phyloP scores from a whole-genome alignment of 2,329 filamentous ascomycete species.

The Alternaria longipes region DNA sequence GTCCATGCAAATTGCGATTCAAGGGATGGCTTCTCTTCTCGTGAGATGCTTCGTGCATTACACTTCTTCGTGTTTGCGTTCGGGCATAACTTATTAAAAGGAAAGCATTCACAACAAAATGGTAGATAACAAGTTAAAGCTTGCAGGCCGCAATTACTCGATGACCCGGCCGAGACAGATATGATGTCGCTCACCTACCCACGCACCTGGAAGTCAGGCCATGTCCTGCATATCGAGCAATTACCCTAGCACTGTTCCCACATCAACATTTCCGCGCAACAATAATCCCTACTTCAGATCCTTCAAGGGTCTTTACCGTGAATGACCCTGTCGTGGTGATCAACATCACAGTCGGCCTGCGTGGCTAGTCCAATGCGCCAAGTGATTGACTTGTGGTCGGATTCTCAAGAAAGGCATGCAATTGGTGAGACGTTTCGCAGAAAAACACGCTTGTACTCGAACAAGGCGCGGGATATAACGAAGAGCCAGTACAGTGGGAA shows the following conservation, averaged over 20 bases:
- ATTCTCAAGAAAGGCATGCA: neutral
- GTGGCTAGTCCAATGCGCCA: neutral
- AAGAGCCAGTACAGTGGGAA: constrained; percentile 2
- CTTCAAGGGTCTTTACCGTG: constrained; percentile 4
- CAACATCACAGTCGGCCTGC: constrained; percentile 9
- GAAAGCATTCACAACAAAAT: neutral
- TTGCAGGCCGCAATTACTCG: neutral
- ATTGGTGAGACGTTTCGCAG: neutral
- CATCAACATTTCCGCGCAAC: constrained; percentile 12
- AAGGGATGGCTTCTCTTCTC: neutral
- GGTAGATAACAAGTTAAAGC: neutral
- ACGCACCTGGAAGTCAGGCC: constrained; percentile 1
- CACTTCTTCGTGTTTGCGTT: neutral
- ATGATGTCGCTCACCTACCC: neutral
- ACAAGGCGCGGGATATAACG: constrained; percentile 5
- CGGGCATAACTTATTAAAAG: neutral
- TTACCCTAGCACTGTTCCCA: constrained; percentile 9
- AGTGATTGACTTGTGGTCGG: neutral
- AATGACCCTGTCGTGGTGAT: constrained; percentile 1
- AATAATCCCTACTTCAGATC: neutral
- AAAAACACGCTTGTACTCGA: neutral
- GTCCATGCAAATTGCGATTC: neutral
- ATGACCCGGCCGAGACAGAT: neutral
- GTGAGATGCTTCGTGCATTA: neutral
- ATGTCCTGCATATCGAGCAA: neutral